phyloP scores from a whole-genome alignment of 257 asterid species.

The Solanum virginianum region DNA sequence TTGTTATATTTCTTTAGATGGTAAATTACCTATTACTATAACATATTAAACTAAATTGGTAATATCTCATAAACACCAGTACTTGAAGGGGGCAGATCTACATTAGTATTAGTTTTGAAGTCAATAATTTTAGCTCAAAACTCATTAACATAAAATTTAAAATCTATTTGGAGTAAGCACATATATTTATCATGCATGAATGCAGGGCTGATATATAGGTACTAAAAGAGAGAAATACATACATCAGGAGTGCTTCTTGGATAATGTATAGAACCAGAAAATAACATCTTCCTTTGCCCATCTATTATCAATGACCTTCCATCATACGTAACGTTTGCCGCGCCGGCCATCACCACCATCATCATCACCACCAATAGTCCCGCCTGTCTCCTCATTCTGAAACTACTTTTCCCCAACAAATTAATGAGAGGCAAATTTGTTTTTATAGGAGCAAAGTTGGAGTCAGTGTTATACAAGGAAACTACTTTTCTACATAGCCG shows the following conservation, averaged over 20 bases:
- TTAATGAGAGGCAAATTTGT: neutral
- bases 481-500: neutral
- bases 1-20: neutral
- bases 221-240: constrained; percentile 1
- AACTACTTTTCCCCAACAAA: neutral
- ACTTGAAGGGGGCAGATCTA: neutral
- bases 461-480: neutral
- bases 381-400: neutral
- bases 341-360: constrained; percentile 2
- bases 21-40: neutral
- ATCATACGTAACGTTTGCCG: constrained; percentile 52
- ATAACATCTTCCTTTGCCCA: constrained; percentile 51
- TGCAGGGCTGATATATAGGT: no score
- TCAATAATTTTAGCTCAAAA: neutral
- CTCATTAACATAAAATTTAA: neutral
- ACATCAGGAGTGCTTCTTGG: constrained; percentile 88
- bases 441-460: neutral
- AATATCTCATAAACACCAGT: neutral
- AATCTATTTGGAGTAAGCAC: neutral
- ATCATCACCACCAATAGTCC: neutral
- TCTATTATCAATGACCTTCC: constrained; percentile 57
- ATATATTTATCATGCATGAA: no score
- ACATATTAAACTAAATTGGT: neutral
- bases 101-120: neutral
- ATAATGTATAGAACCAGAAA: constrained; percentile 86